These are phyloP conservation scores for Clarireedia hainanense DNA, from an alignment of 2,329 filamentous ascomycete species.

Conservation along the genomic window DNA sequence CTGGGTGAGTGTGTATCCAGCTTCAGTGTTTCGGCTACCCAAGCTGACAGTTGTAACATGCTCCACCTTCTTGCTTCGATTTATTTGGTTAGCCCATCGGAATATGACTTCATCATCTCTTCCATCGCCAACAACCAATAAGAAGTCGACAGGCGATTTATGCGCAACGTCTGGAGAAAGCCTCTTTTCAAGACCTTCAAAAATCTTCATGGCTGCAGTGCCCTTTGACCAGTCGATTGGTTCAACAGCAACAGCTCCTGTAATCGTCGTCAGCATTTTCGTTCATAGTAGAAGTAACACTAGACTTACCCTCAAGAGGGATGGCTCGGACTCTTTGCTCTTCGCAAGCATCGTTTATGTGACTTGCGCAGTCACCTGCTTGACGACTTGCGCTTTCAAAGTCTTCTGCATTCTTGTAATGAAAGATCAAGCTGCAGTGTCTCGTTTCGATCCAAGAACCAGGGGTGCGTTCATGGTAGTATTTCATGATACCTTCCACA, in stretches of 20 bases:
- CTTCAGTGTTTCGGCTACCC: slow-evolving; percentile 81
- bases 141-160: slow-evolving; percentile 59
- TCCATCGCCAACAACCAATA: slow-evolving; percentile 84
- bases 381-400: slow-evolving; percentile 66
- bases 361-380: slow-evolving; percentile 82
- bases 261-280: neutral
- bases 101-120: slow-evolving; percentile 92
- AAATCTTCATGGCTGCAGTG: slow-evolving; percentile 70
- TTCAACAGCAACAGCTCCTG: slow-evolving; percentile 70
- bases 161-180: slow-evolving; percentile 30
- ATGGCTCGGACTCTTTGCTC: slow-evolving; percentile 77
- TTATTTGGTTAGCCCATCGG: slow-evolving; percentile 80
- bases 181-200: slow-evolving; percentile 46
- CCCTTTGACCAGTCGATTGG: slow-evolving; percentile 82
- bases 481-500: slow-evolving; percentile 74
- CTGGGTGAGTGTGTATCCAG: slow-evolving; percentile 76
- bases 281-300: neutral
- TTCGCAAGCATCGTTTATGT: slow-evolving; percentile 91
- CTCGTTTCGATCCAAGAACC: slow-evolving; percentile 83
- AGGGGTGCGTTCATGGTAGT: slow-evolving; percentile 84
- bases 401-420: slow-evolving; percentile 78
- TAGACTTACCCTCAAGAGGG: slow-evolving; percentile 51
- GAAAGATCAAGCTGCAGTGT: slow-evolving; percentile 86
- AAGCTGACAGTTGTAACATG: slow-evolving; percentile 81
- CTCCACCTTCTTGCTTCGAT: slow-evolving; percentile 48